phyloP scores from a whole-genome alignment of 176 grass and related monocot genomes.

The Bothriochloa decipiens region DNA sequence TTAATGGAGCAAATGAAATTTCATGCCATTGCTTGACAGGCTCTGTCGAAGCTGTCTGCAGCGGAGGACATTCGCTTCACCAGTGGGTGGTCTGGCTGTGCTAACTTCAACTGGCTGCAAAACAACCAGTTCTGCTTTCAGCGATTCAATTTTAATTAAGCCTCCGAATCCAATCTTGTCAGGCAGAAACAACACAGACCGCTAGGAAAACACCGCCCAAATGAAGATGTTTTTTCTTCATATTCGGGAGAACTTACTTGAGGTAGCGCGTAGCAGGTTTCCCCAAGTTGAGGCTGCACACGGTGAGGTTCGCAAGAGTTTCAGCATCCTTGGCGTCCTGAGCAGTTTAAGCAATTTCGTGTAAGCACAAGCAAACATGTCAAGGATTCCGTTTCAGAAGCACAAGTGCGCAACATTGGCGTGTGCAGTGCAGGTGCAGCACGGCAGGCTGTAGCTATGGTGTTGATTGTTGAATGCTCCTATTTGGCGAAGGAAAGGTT shows the following conservation, averaged over 20 bases:
- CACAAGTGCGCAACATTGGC: not conserved
- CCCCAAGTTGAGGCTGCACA: slow-evolving; percentile 79
- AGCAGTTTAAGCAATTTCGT: not conserved
- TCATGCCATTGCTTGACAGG: slow-evolving; percentile 66
- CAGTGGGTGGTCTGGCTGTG: slow-evolving; percentile 64
- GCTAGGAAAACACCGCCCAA: not conserved
- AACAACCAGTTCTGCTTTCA: slow-evolving; percentile 13
- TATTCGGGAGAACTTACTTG: slow-evolving; percentile 46
- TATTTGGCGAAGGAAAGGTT: not conserved
- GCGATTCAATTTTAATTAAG: not conserved
- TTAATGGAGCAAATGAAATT: not conserved
- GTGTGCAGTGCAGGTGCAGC: not conserved
- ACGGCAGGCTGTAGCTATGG: not conserved
- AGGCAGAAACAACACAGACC: not conserved
- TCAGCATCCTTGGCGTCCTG: slow-evolving; percentile 86
- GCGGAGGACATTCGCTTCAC: slow-evolving; percentile 63
- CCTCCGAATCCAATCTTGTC: slow-evolving; percentile 9
- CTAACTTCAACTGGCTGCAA: slow-evolving; percentile 76
- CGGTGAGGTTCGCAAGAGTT: slow-evolving; percentile 69
- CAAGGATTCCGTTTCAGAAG: not conserved
- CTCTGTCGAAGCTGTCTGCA: slow-evolving; percentile 74
- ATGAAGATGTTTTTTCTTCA: not conserved
- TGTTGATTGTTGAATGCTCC: not conserved
- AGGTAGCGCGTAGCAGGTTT: slow-evolving; percentile 73
- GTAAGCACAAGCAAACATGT: not conserved